phyloP scores from a whole-genome alignment of 2,329 filamentous ascomycete species.

The Ambrosiella xylebori region DNA sequence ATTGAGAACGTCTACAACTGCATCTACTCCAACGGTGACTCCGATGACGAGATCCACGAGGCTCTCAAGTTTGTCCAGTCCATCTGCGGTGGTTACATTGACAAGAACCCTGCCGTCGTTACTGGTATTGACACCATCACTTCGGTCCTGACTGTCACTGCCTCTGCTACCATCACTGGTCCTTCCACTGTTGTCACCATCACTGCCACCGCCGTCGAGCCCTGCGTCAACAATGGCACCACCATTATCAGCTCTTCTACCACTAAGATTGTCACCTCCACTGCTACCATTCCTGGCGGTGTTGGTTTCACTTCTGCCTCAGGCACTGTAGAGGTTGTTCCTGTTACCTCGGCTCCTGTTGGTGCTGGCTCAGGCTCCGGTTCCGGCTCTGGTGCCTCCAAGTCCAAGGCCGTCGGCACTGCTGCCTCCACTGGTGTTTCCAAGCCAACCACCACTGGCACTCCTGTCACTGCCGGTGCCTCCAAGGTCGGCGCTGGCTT shows the following conservation, averaged over 20 bases:
- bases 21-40: constrained; percentile 57
- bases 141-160: constrained; percentile 38
- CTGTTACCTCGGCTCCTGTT: constrained; percentile 13
- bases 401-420: constrained; percentile 17
- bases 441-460: constrained; percentile 5
- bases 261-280: constrained; percentile 33
- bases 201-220: constrained; percentile 21
- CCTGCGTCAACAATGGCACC: constrained; percentile 17
- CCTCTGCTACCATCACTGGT: constrained; percentile 25
- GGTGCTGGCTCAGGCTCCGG: constrained; percentile 1
- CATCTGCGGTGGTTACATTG: constrained; percentile 64
- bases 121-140: constrained; percentile 53
- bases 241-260: constrained; percentile 28
- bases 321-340: constrained; percentile 12
- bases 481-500: constrained; percentile 6
- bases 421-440: constrained; percentile 3
- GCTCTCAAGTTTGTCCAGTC: constrained; percentile 77
- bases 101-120: constrained; percentile 68
- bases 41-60: constrained; percentile 46
- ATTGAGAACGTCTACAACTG: constrained; percentile 67
- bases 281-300: constrained; percentile 32
- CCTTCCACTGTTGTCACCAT: constrained; percentile 34
- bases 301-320: constrained; percentile 28
- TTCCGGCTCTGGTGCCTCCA: constrained; percentile 1
- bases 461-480: constrained; percentile 12